phyloP scores from a whole-genome alignment of 306 rosid species.

The Gillenia trifoliata region DNA sequence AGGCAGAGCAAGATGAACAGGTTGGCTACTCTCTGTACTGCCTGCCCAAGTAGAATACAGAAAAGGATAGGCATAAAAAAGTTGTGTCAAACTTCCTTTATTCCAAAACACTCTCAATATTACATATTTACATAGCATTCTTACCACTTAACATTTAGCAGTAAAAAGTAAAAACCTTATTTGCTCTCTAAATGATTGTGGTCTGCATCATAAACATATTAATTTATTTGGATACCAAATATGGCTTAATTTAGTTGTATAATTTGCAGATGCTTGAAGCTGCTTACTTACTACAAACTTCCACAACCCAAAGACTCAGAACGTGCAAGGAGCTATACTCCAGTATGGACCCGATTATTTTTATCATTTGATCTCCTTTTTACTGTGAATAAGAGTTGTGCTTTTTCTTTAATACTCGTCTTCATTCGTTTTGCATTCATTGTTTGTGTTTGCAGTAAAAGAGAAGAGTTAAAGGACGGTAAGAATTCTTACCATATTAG shows the following conservation, averaged over 20 bases:
- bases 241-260: constrained; percentile 26
- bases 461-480: no score
- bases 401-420: neutral
- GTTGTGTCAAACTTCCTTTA: neutral
- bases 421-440: constrained; percentile 16
- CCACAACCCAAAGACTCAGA: constrained; percentile 93
- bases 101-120: neutral
- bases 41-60: neutral
- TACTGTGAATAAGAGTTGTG: neutral
- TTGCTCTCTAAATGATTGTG: neutral
- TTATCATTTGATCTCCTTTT: neutral
- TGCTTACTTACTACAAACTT: constrained; percentile 62
- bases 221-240: neutral
- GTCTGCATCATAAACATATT: neutral
- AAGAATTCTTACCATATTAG: no score
- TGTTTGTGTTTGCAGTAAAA: no score
- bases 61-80: neutral
- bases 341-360: constrained; percentile 46
- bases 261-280: constrained; percentile 93
- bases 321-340: constrained; percentile 75
- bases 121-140: neutral
- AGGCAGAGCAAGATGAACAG: neutral
- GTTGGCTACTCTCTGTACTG: neutral
- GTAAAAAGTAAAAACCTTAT: neutral
- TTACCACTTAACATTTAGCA: neutral